phyloP scores from a whole-genome alignment of 106 monocot species.

The Dendrobium catenatum region DNA sequence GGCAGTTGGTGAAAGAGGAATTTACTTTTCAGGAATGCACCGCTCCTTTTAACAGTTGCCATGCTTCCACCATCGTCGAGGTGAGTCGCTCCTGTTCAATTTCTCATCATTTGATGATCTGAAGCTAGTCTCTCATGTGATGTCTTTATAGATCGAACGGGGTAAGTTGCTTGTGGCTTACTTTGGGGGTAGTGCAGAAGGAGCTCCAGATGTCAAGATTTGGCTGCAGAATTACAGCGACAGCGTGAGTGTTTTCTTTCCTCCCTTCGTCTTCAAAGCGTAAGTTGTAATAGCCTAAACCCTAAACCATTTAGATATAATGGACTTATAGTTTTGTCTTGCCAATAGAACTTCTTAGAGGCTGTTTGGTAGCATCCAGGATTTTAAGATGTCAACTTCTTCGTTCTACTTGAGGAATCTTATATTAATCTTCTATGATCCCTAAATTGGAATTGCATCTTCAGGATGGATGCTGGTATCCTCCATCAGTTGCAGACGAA shows the following conservation, averaged over 20 bases:
- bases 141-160: slow-evolving; percentile 33
- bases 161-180: slow-evolving; percentile 61
- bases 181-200: slow-evolving; percentile 84
- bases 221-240: slow-evolving; percentile 76
- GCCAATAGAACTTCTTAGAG: too few species aligned
- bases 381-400: too few species aligned
- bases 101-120: not conserved
- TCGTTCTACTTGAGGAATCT: not conserved
- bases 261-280: too few species aligned
- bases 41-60: slow-evolving; percentile 74
- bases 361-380: too few species aligned
- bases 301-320: too few species aligned
- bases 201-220: slow-evolving; percentile 88
- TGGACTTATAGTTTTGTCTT: too few species aligned
- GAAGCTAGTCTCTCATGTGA: not conserved
- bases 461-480: slow-evolving; percentile 71
- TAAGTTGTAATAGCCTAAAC: too few species aligned
- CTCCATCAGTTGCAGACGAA: slow-evolving; percentile 67
- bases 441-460: not conserved
- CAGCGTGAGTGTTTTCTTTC: slow-evolving; percentile 23
- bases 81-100: slow-evolving; percentile 5
- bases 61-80: slow-evolving; percentile 92
- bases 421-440: not conserved
- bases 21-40: slow-evolving; percentile 48
- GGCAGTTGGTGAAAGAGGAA: slow-evolving; percentile 44